These are phyloP conservation scores for Cladophialophora bantiana DNA, from an alignment of 2,329 filamentous ascomycete species.

Conservation along the genomic window DNA sequence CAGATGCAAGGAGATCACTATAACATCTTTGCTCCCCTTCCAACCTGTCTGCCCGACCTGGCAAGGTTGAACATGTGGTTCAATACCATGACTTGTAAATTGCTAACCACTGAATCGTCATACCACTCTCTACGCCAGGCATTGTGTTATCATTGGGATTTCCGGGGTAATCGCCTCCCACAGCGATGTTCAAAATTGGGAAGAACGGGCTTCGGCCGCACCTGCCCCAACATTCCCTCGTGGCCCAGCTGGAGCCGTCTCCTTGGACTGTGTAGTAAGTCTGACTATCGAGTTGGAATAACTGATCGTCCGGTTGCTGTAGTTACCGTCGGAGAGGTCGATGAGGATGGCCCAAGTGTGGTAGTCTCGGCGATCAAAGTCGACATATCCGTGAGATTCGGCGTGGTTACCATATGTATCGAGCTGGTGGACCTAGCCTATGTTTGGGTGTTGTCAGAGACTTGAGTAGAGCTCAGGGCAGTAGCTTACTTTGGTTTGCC, in stretches of 20 bases:
- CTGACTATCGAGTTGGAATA: not conserved
- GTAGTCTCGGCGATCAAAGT: conserved; percentile 1
- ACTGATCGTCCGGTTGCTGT: not conserved
- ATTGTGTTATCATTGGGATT: conserved; percentile 2
- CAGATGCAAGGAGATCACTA: not conserved
- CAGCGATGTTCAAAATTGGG: conserved; percentile 3
- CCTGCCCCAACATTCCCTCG: not conserved
- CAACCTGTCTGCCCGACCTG: not conserved
- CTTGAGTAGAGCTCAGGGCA: not conserved
- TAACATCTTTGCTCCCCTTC: too few species aligned
- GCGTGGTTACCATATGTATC: not conserved
- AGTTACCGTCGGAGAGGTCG: not conserved
- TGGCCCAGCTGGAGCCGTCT: not conserved
- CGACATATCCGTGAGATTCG: not conserved
- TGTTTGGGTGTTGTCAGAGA: not conserved
- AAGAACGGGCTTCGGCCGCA: conserved; percentile 1
- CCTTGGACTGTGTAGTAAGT: not conserved
- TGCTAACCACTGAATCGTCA: conserved; percentile 11
- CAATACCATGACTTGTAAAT: conserved; percentile 8
- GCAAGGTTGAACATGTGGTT: not conserved
- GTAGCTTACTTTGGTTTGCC: not conserved
- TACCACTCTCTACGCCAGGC: not conserved
- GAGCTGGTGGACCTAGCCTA: not conserved
- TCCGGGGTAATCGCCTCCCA: not conserved
- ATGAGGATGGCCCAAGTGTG: not conserved